Conservation (phyloP, 2,329 filamentous ascomycete genomes). For the Colletotrichum costaricense region DNA sequence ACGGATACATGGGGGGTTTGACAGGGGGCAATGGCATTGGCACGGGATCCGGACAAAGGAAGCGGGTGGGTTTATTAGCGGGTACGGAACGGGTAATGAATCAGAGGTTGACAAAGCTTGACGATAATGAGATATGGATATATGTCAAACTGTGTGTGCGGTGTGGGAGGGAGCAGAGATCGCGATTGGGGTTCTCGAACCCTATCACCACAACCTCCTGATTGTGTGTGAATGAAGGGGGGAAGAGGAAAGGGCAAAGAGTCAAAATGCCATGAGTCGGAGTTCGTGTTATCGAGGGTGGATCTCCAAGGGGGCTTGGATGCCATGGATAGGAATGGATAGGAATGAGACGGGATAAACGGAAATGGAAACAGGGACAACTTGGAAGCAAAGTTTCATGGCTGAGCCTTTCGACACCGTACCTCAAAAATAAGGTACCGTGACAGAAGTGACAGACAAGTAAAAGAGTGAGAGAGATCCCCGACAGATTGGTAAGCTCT, state of each 20-base stretch:
- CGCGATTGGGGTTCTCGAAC: constrained; percentile 28
- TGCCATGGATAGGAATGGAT: background rate
- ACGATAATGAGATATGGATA: background rate
- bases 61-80: constrained; percentile 1
- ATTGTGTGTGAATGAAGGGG: background rate
- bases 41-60: background rate
- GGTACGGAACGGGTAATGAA: background rate
- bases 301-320: constrained; percentile 1
- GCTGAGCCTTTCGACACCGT: background rate
- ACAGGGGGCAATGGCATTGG: background rate
- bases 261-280: constrained; percentile 15
- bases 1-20: background rate
- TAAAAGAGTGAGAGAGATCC: background rate
- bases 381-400: constrained; percentile 15
- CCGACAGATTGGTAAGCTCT: constrained; percentile 10
- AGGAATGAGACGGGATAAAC: background rate
- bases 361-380: constrained; percentile 21
- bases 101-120: background rate
- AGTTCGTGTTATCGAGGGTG: constrained; percentile 29
- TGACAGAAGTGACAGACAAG: background rate
- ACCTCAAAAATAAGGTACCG: background rate
- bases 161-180: constrained; percentile 12
- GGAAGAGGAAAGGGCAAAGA: background rate
- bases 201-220: constrained; percentile 3
- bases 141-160: constrained; percentile 2